These are phyloP conservation scores for Tulasnella sp. DNA, from an alignment of 768 basidiomycete genomes.

Conservation along the genomic window DNA sequence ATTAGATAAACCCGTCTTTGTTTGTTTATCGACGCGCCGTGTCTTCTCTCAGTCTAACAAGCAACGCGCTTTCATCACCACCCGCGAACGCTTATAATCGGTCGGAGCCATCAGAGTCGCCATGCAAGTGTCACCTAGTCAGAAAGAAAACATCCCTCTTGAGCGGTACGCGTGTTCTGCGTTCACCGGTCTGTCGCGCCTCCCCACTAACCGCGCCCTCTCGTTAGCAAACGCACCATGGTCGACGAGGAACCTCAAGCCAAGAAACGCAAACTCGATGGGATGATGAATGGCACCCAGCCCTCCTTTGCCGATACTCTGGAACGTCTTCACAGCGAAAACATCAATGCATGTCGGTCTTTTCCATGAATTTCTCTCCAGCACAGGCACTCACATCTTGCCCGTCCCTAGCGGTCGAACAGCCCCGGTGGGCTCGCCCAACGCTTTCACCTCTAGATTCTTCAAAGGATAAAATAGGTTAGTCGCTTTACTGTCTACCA, in stretches of 20 bases:
- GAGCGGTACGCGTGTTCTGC: slow-evolving; percentile 12
- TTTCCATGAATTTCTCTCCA: neutral
- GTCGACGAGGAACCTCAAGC: slow-evolving; percentile 7
- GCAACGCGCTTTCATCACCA: neutral
- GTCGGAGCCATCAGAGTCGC: neutral
- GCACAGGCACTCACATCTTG: slow-evolving; percentile 4
- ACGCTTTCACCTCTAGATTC: slow-evolving; percentile 51
- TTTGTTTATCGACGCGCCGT: neutral
- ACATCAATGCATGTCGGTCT: slow-evolving; percentile 40
- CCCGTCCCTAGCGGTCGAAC: slow-evolving; percentile 38
- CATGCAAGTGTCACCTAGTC: neutral
- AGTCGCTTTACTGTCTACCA: slow-evolving; percentile 31
- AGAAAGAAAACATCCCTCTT: slow-evolving; percentile 22
- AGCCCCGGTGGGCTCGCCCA: slow-evolving; percentile 65
- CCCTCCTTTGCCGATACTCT: slow-evolving; percentile 60
- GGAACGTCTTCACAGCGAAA: slow-evolving; percentile 55
- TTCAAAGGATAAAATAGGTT: slow-evolving; percentile 64
- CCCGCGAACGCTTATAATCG: neutral
- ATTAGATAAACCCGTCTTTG: neutral
- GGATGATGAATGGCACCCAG: slow-evolving; percentile 9
- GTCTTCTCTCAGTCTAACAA: neutral
- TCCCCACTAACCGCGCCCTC: neutral
- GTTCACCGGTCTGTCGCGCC: neutral
- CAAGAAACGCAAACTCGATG: slow-evolving; percentile 23
- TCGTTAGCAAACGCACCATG: neutral